A percentile compares a stretch with the other conserved stretches of the same genome.
Conservation (phyloP, 768 basidiomycete genomes). For the Saitozyma sp. region DNA sequence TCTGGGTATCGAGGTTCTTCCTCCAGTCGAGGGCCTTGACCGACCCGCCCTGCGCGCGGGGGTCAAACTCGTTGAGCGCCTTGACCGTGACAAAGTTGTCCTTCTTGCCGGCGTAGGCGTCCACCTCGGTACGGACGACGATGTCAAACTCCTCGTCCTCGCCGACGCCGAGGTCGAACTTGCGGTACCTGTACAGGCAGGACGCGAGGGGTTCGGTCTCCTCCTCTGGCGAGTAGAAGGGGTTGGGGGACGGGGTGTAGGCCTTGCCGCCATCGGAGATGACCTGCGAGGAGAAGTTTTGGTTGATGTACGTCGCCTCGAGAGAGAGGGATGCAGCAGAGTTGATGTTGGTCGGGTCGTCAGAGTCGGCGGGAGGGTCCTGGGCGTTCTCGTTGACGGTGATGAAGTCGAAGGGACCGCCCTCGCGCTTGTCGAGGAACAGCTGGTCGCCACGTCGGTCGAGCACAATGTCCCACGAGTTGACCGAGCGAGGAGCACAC, state of each 20-base stretch:
- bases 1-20: slow-evolving; percentile 90
- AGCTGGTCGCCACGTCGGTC: slow-evolving; percentile 87
- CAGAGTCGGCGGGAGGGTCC: slow-evolving; percentile 75
- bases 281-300: slow-evolving; percentile 96
- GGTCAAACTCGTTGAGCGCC: slow-evolving; percentile 95
- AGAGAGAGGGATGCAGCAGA: slow-evolving; percentile 88
- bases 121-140: slow-evolving; percentile 93
- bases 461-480: slow-evolving; percentile 98
- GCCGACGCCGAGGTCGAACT: slow-evolving; percentile 85
- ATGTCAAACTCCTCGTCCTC: slow-evolving; percentile 80
- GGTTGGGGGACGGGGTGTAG: slow-evolving; percentile 83
- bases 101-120: slow-evolving; percentile 70
- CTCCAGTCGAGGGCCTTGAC: slow-evolving; percentile 99
- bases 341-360: slow-evolving; percentile 78
- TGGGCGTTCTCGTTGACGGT: slow-evolving; percentile 98
- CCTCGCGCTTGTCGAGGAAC: slow-evolving; percentile 91
- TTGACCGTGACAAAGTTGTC: slow-evolving; percentile 81
- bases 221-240: slow-evolving; percentile 82
- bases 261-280: slow-evolving; percentile 72
- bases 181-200: slow-evolving; percentile 92
- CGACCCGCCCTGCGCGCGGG: slow-evolving; percentile 73
- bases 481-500: slow-evolving; percentile 91
- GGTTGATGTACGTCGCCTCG: slow-evolving; percentile 98
- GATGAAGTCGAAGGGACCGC: slow-evolving; percentile 91
- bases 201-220: slow-evolving; percentile 94